Evolutionary conservation across 805 yeast species (phyloP).

Genomic region (Candida ficus): DNA sequence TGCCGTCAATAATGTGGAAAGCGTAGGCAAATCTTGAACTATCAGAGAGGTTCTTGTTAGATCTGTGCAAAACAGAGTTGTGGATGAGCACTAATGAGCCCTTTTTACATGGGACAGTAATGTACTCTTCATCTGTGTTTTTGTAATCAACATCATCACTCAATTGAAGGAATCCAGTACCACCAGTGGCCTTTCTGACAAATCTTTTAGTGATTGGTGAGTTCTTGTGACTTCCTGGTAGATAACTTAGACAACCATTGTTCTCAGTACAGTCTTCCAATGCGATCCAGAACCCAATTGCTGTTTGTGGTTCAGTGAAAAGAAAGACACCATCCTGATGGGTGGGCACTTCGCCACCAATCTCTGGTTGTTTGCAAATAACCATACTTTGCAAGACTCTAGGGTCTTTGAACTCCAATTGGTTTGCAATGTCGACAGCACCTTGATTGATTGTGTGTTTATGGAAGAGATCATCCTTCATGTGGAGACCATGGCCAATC

Average conservation of each 20-base stretch:
- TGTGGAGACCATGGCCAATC: conserved; percentile 75
- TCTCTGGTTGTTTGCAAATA: conserved; percentile 72
- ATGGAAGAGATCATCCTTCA: conserved; percentile 41
- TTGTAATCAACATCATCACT: conserved; percentile 24
- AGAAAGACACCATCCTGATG: conserved; percentile 75
- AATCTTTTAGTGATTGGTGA: conserved; percentile 56
- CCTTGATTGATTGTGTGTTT: conserved; percentile 46
- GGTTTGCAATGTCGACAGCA: conserved; percentile 45
- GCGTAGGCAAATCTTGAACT: conserved; percentile 72
- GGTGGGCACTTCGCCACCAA: conserved; percentile 68
- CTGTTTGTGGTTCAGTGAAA: conserved; percentile 64
- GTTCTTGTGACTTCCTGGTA: conserved; percentile 66
- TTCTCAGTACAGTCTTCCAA: conserved; percentile 61
- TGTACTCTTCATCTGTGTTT: conserved; percentile 34
- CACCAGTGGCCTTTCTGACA: conserved; percentile 47
- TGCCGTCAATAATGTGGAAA: conserved; percentile 74
- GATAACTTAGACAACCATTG: conserved; percentile 66
- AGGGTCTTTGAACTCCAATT: conserved; percentile 56
- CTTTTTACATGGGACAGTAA: conserved; percentile 56
- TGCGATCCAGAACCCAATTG: conserved; percentile 81
- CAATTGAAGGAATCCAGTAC: conserved; percentile 48
- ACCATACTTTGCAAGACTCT: conserved; percentile 74
- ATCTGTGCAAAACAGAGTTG: conserved; percentile 66
- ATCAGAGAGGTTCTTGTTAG: conserved; percentile 50
- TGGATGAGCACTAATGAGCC: conserved; percentile 70